Evolutionary conservation across 768 basidiomycete genomes (phyloP).

Genomic region (Russula lepida): DNA sequence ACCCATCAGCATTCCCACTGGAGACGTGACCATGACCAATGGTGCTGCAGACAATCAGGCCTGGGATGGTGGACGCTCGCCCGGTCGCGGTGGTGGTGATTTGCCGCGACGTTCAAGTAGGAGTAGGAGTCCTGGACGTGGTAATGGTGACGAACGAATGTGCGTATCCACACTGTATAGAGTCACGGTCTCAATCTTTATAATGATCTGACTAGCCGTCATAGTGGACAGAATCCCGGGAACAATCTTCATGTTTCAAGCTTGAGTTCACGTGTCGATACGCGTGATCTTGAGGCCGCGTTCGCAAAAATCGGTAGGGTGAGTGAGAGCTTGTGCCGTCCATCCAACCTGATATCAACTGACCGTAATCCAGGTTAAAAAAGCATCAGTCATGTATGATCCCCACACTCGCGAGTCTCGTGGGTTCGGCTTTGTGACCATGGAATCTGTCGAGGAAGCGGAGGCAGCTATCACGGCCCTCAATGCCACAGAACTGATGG

Average conservation of each 20-base stretch:
- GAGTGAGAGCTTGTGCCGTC: slow-evolving; percentile 24
- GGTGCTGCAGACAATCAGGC: slow-evolving; percentile 43
- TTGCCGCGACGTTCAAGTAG: slow-evolving; percentile 61
- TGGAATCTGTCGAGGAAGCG: slow-evolving; percentile 80
- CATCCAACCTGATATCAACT: background rate
- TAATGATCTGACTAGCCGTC: slow-evolving; percentile 19
- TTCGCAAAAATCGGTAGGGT: slow-evolving; percentile 88
- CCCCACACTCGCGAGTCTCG: slow-evolving; percentile 63
- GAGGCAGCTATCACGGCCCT: slow-evolving; percentile 83
- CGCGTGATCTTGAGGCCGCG: slow-evolving; percentile 77
- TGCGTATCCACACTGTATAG: slow-evolving; percentile 28
- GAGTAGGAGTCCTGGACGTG: slow-evolving; percentile 65
- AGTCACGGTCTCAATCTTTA: background rate
- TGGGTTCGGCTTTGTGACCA: slow-evolving; percentile 85
- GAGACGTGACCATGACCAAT: slow-evolving; percentile 40
- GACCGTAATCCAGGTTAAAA: slow-evolving; percentile 41
- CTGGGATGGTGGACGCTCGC: slow-evolving; percentile 45
- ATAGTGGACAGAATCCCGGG: slow-evolving; percentile 44
- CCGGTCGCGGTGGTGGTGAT: slow-evolving; percentile 37
- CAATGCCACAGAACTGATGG: slow-evolving; percentile 77
- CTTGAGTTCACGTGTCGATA: slow-evolving; percentile 57
- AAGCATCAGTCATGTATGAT: slow-evolving; percentile 58
- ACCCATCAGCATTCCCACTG: slow-evolving; percentile 64
- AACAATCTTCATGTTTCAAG: slow-evolving; percentile 62
- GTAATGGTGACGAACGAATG: slow-evolving; percentile 43